These are phyloP conservation scores for Hyphopichia fennica DNA, from an alignment of 1,139 yeast species.

Conservation along the genomic window DNA sequence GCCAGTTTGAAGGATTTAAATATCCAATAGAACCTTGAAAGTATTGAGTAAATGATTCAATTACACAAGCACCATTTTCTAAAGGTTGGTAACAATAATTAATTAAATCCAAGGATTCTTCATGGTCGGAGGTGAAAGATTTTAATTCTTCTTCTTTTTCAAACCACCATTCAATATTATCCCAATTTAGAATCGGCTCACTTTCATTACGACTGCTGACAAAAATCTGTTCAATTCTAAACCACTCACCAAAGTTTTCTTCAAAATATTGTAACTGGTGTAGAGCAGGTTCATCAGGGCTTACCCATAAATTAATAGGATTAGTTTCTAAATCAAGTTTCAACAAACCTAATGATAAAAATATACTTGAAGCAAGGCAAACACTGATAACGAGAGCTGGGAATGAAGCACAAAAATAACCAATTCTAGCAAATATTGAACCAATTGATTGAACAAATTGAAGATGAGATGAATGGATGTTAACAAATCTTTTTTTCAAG, in stretches of 20 bases:
- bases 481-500: neutral
- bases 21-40: constrained; percentile 62
- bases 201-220: constrained; percentile 57
- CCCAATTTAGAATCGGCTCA: constrained; percentile 60
- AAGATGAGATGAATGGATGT: neutral
- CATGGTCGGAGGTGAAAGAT: constrained; percentile 13
- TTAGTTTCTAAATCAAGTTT: constrained; percentile 65
- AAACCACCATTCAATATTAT: constrained; percentile 84
- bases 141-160: constrained; percentile 62
- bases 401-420: constrained; percentile 54
- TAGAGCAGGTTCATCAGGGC: constrained; percentile 72
- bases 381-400: constrained; percentile 57
- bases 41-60: constrained; percentile 91
- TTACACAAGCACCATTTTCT: constrained; percentile 68
- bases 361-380: constrained; percentile 42
- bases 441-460: constrained; percentile 19
- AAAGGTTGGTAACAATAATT: constrained; percentile 81
- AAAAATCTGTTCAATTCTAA: constrained; percentile 81
- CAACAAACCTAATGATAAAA: constrained; percentile 55
- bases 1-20: constrained; percentile 59
- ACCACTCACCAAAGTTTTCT: constrained; percentile 85
- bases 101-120: constrained; percentile 32
- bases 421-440: constrained; percentile 43
- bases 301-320: constrained; percentile 89
- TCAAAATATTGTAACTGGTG: constrained; percentile 72